Conservation (phyloP, 2,329 filamentous ascomycete genomes). For the Cytospora leucostoma region DNA sequence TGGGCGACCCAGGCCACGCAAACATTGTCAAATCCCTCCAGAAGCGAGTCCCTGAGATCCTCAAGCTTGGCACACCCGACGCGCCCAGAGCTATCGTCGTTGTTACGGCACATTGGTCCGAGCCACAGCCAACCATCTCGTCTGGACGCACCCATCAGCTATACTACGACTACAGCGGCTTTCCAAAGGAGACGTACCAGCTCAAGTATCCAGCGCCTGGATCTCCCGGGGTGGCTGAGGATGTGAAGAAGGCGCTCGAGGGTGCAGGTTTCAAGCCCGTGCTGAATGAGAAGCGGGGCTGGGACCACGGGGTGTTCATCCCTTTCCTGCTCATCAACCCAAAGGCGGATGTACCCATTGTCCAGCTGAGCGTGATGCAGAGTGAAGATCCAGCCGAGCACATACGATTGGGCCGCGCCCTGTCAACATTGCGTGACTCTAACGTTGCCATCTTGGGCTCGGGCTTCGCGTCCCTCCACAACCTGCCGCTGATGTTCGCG, state of each 20-base stretch:
- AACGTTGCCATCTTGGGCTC: constrained; percentile 63
- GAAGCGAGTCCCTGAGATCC: constrained; percentile 55
- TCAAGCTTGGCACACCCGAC: constrained; percentile 53
- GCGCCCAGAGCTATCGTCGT: constrained; percentile 55
- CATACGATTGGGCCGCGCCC: constrained; percentile 55
- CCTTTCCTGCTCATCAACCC: constrained; percentile 58
- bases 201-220: constrained; percentile 60
- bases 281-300: constrained; percentile 47
- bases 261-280: constrained; percentile 46
- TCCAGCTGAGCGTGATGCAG: constrained; percentile 58
- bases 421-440: constrained; percentile 49
- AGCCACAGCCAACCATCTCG: constrained; percentile 51
- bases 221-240: constrained; percentile 52
- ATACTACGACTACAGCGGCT: constrained; percentile 61
- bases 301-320: constrained; percentile 64
- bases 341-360: constrained; percentile 52
- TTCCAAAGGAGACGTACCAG: constrained; percentile 56
- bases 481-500: constrained; percentile 49
- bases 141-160: constrained; percentile 49
- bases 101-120: constrained; percentile 61
- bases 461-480: constrained; percentile 61
- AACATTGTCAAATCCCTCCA: constrained; percentile 54
- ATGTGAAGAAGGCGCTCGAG: constrained; percentile 49
- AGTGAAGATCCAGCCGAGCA: constrained; percentile 53
- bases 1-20: constrained; percentile 56